These are phyloP conservation scores for Bipolaris cookei DNA, from an alignment of 2,329 filamentous ascomycete species.

Conservation along the genomic window DNA sequence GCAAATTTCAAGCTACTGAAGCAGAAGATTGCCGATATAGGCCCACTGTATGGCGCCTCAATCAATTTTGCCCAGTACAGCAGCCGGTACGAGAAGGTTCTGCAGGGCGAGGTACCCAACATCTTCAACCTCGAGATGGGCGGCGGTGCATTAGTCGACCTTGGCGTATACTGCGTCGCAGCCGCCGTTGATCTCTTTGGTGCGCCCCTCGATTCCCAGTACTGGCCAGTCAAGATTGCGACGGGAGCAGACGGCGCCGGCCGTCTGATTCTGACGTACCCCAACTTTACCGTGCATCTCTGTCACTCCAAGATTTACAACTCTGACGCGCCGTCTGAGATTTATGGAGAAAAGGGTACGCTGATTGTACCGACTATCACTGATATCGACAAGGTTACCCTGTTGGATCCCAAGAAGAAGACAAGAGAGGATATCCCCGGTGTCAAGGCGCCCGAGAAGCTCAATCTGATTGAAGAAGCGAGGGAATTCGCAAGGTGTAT, in stretches of 20 bases:
- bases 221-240: conserved; percentile 52
- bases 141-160: conserved; percentile 56
- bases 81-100: conserved; percentile 55
- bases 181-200: conserved; percentile 58
- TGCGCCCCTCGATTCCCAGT: conserved; percentile 49
- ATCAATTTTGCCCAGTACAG: conserved; percentile 55
- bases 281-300: conserved; percentile 54
- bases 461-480: conserved; percentile 58
- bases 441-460: conserved; percentile 42
- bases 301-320: conserved; percentile 53
- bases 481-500: conserved; percentile 55
- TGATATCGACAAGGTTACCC: conserved; percentile 52
- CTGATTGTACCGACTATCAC: conserved; percentile 53
- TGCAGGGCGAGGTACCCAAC: conserved; percentile 55
- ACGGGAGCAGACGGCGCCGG: conserved; percentile 58
- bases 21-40: conserved; percentile 47
- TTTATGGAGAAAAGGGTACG: conserved; percentile 58
- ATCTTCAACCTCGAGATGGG: conserved; percentile 57
- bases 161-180: conserved; percentile 57
- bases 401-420: conserved; percentile 54
- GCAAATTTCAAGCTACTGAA: conserved; percentile 56
- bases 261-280: conserved; percentile 53
- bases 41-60: conserved; percentile 53
- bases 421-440: conserved; percentile 50
- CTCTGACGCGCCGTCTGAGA: conserved; percentile 52